These are phyloP conservation scores for Suillus weaverae DNA, from an alignment of 768 basidiomycete species.

Conservation along the genomic window DNA sequence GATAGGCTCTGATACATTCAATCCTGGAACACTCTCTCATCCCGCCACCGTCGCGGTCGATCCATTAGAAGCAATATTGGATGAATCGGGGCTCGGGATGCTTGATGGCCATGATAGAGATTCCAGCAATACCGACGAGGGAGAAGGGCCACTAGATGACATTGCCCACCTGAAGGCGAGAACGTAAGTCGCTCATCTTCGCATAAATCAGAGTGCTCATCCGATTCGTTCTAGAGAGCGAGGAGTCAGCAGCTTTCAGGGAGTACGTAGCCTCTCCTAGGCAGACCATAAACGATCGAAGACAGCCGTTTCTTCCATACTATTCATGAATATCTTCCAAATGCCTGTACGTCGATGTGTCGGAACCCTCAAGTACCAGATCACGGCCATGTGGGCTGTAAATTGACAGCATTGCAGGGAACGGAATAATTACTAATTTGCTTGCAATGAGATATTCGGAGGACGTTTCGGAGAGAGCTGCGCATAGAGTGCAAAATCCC, in stretches of 20 bases:
- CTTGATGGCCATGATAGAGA: not conserved
- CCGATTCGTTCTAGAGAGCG: not conserved
- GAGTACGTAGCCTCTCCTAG: not conserved
- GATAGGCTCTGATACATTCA: constrained; percentile 10
- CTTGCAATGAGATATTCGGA: not conserved
- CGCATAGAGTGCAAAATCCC: not conserved
- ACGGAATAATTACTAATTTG: not conserved
- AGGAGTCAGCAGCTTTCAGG: not conserved
- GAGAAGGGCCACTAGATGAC: not conserved
- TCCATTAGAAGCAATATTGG: constrained; percentile 4
- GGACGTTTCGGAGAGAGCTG: not conserved
- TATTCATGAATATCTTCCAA: not conserved
- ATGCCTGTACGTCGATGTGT: not conserved
- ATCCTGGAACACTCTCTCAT: constrained; percentile 14
- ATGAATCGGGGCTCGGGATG: not conserved
- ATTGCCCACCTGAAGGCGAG: not conserved
- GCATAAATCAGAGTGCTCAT: not conserved
- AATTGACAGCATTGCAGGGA: not conserved
- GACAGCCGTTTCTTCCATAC: not conserved
- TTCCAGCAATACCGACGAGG: not conserved
- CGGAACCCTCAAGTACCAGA: not conserved
- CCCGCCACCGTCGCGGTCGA: constrained; percentile 4
- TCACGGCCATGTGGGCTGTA: not conserved
- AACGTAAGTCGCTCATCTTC: not conserved
- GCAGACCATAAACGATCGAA: not conserved